Evolutionary conservation across 257 asterid genomes (phyloP).

Genomic region (Cordia subcordata): DNA sequence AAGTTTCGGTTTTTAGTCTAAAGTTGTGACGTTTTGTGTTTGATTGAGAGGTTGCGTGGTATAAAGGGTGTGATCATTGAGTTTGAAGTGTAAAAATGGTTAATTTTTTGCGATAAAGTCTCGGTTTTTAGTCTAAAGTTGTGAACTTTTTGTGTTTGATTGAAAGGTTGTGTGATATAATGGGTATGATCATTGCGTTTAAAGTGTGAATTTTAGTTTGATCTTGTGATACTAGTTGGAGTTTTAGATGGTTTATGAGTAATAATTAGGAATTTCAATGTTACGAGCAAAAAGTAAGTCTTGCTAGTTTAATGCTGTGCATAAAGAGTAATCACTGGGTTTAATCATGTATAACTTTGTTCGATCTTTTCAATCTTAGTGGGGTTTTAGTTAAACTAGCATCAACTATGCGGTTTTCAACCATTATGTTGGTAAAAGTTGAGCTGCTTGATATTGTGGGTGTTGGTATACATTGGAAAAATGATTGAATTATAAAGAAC

Average conservation of each 20-base stretch:
- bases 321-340: slow-evolving; percentile 16
- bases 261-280: neutral
- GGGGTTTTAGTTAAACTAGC: neutral
- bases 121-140: neutral
- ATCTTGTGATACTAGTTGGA: slow-evolving; percentile 12
- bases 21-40: neutral
- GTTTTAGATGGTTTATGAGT: slow-evolving; percentile 20
- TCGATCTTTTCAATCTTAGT: neutral
- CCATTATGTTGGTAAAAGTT: neutral
- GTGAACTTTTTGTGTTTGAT: slow-evolving; percentile 2
- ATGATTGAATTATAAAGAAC: slow-evolving; percentile 16
- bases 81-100: slow-evolving; percentile 16
- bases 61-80: slow-evolving; percentile 32
- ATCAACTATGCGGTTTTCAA: neutral
- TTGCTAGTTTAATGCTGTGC: slow-evolving; percentile 7
- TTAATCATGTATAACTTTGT: neutral
- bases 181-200: slow-evolving; percentile 33
- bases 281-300: slow-evolving; percentile 7
- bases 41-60: slow-evolving; percentile 9
- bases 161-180: slow-evolving; percentile 8
- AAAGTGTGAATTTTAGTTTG: slow-evolving; percentile 16
- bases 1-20: neutral
- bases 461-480: slow-evolving; percentile 12
- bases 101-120: neutral
- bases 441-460: neutral